These are phyloP conservation scores for Hydrangea macrophylla DNA, from an alignment of 148 eudicot species.

Conservation along the genomic window DNA sequence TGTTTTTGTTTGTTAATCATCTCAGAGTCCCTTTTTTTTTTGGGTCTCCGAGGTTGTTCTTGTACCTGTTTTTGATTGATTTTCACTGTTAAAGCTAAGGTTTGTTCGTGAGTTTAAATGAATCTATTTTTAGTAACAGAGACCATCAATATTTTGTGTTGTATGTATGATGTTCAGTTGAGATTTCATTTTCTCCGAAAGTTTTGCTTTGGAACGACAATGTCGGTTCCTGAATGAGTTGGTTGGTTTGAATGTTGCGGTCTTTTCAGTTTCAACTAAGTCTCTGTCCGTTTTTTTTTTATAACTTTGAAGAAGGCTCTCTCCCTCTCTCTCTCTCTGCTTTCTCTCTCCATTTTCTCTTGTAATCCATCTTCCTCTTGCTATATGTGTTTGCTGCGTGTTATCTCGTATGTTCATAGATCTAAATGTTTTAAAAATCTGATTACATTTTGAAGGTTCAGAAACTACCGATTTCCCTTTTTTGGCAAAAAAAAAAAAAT, in stretches of 20 bases:
- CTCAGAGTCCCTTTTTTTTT: not conserved
- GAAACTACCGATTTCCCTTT: not conserved
- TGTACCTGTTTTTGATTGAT: not conserved
- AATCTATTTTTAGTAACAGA: not conserved
- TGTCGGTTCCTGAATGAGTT: not conserved
- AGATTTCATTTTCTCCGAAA: not conserved
- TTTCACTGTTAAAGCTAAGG: not conserved
- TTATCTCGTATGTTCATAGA: not conserved
- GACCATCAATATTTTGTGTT: not conserved
- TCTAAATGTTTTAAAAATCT: not conserved
- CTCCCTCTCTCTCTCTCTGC: not conserved
- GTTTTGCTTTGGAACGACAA: not conserved
- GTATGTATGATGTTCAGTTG: not conserved
- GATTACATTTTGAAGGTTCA: not conserved
- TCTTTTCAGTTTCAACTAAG: not conserved
- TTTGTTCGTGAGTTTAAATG: not conserved
- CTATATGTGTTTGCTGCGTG: not conserved
- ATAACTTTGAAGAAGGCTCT: not conserved
- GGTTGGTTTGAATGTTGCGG: not conserved
- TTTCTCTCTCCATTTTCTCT: not conserved
- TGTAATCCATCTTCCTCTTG: not conserved
- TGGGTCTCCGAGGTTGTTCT: too few relatives aligned
- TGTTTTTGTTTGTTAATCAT: not conserved
- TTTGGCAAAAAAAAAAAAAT: too few relatives aligned
- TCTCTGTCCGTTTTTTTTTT: too few relatives aligned